Conservation (phyloP, 2,329 filamentous ascomycete species). For the Trichoderma simmonsii region DNA sequence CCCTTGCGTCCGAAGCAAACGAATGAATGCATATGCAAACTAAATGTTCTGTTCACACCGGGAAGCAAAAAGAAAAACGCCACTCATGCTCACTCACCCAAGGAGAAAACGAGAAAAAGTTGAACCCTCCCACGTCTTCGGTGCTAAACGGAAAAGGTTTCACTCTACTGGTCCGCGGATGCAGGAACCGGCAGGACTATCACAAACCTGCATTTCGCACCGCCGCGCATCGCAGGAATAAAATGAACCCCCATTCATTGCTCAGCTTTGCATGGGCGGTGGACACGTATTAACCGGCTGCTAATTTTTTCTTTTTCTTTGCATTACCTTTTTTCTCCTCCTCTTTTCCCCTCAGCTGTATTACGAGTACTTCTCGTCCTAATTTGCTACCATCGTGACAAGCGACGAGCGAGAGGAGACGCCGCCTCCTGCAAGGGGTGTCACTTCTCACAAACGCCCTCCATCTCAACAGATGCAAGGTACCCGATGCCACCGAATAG, state of each 20-base stretch:
- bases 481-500: not conserved
- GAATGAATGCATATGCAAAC: conserved; percentile 10
- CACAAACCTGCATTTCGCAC: conserved; percentile 2
- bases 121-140: not conserved
- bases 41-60: not conserved
- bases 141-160: not conserved
- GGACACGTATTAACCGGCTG: not conserved
- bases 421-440: not conserved
- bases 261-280: not conserved
- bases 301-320: not conserved
- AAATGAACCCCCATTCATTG: not conserved
- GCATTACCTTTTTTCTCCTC: not conserved
- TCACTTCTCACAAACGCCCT: not conserved
- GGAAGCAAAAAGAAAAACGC: not conserved
- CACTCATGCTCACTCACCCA: not conserved
- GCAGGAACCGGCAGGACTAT: not conserved
- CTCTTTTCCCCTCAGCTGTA: not conserved
- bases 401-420: not conserved
- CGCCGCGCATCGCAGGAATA: not conserved
- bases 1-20: not conserved
- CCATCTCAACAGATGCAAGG: conserved; percentile 6
- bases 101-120: not conserved
- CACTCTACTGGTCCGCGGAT: conserved; percentile 2
- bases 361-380: not conserved
- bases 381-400: not conserved